A percentile compares a stretch with the other conserved stretches of the same genome.
Conservation (phyloP, 805 yeast genomes). For the Scheffersomyces spartinae region DNA sequence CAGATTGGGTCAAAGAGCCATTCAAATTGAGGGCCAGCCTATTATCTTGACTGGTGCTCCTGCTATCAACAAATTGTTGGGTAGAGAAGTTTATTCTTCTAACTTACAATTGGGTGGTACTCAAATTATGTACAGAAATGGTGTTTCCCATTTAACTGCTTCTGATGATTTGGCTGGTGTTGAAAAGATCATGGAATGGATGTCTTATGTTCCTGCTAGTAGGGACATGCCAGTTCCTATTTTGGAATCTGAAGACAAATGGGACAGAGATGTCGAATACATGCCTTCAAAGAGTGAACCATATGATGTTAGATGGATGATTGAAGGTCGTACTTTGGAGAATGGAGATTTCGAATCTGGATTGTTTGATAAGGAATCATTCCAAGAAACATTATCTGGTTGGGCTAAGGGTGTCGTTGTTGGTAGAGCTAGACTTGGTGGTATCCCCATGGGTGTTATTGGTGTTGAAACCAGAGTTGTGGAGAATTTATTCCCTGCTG, state of each 20-base stretch:
- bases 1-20: conserved; percentile 96
- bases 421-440: conserved; percentile 98
- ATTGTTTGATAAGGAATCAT: conserved; percentile 83
- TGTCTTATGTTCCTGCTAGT: conserved; percentile 87
- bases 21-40: conserved; percentile 98
- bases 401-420: conserved; percentile 99
- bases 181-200: conserved; percentile 88
- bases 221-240: conserved; percentile 88
- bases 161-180: conserved; percentile 94
- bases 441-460: conserved; percentile 97
- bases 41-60: conserved; percentile 98
- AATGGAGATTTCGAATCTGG: conserved; percentile 73
- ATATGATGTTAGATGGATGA: conserved; percentile 92
- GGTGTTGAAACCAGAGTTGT: conserved; percentile 89
- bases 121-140: conserved; percentile 95
- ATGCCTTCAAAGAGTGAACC: conserved; percentile 60
- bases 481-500: conserved; percentile 91
- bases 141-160: conserved; percentile 98
- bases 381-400: conserved; percentile 92
- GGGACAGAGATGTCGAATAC: conserved; percentile 91
- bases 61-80: conserved; percentile 91
- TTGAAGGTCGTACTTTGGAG: conserved; percentile 67
- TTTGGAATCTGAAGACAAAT: conserved; percentile 64
- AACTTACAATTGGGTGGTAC: conserved; percentile 99
- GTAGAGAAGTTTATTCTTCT: conserved; percentile 94